Base-by-base conservation (phyloP, 352 stramenopile species). In the Ophiocytium majus region DNA sequence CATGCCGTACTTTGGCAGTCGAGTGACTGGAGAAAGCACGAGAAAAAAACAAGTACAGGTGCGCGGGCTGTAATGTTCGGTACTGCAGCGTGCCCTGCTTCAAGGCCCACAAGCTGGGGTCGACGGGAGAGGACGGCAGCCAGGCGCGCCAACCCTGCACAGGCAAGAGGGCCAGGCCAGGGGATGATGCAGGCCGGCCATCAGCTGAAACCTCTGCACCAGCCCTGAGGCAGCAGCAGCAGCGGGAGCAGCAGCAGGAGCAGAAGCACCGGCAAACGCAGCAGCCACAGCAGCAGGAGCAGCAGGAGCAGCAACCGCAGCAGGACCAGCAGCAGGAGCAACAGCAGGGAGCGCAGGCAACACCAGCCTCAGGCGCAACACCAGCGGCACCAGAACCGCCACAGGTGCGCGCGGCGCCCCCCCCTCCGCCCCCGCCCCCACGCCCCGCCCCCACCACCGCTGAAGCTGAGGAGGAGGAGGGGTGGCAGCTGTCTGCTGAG, bases 1-100 rank as follows among this genome's bases (percentile, higher is more conserved):
- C n/a, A n/a, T n/a, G n/a, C n/a, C n/a, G n/a, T n/a, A n/a, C n/a
- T n/a, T n/a, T n/a, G n/a, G n/a, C n/a, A n/a, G n/a, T n/a, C n/a
- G n/a, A n/a, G n/a, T n/a, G n/a, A n/a, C n/a, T n/a, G n/a, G n/a
- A n/a, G n/a, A n/a, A n/a, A n/a, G n/a, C n/a, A n/a, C n/a, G n/a
- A n/a, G n/a, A n/a, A n/a, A n/a, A n/a, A n/a, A n/a, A n/a, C 14
- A 86, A 86, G 78, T 86, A 86, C 49, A 76, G 83, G 9, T 86
- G 83, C 49, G 76, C 83, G 19, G 78, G 83, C 9, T 86, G 83
- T 49, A 23, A 37, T 33, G 66, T 34, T 34, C 76, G 76, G 10
- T 86, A 83, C 43, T 86, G 83, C 43, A 84, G 76, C 63, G 57
- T 86, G 63, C 76, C 63, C 23, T 86, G 83, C 79, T 81, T 78